Evolutionary conservation across 2,329 filamentous ascomycete species (phyloP), one percentile per base, ranked within the genome.

Genomic region (Sarocladium kiliense): DNA sequence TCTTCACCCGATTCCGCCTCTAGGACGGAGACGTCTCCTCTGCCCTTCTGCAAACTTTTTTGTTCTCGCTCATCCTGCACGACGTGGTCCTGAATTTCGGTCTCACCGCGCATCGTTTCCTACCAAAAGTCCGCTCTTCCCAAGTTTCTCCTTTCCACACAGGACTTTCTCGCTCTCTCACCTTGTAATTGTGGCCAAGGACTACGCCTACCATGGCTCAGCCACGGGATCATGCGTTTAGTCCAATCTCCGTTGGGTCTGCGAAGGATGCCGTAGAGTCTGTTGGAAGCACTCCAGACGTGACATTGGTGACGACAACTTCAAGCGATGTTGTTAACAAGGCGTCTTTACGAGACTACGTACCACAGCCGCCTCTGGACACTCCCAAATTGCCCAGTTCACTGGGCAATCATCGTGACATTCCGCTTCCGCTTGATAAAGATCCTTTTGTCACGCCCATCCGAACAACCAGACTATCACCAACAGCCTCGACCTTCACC

Each of bases 231-330:
- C 66, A 66, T 9, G 59, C 60, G 21, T 74, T 73, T 62, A 73
- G 74, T 61, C 71, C 73, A 5, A 67, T 75, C 30, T 82, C 80
- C 2, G 78, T 80, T 44, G 74, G 71, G 56, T 81, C 80, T 0
- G 79, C 78, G 1, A 73, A 65, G 54, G 79, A 76, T 45, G 75
- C 72, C 19, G 75, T 74, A 30, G 80, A 81, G 53, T 86, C 84
- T 11, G 78, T 76, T 63, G 78, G 82, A 61, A 80, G 78, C 16
- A 88, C 86, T 5, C 85, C 86, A 0, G 83, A 86, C 57, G 87
- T 85, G 7, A 80, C 78, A 51, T 60, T 86, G 41, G 85, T 84
- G 4, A 71, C 79, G 5, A n/a, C 9, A 19, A 23, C 11, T 12
- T 9, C 44, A 12, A 23, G 7, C 7, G 39, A 18, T 7, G 14